Evolutionary conservation across 495 filamentous ascomycete genomes (phyloP).

Genomic region (Xylaria sp.): DNA sequence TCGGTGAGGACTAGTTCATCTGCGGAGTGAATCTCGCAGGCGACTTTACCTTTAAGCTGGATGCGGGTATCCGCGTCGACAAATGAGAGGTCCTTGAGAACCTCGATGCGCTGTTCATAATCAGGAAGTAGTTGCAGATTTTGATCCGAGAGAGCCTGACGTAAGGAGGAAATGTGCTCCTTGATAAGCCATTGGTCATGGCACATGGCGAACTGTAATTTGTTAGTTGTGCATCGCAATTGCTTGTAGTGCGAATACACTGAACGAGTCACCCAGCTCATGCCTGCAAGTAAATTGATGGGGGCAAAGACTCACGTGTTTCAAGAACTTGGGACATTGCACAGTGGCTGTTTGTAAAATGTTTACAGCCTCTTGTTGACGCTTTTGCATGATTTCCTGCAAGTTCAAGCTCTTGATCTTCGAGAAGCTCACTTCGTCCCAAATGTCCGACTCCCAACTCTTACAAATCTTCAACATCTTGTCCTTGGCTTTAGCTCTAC

Average conservation of each 20-base stretch:
- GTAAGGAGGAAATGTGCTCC: constrained; percentile 84
- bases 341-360: constrained; percentile 65
- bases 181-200: constrained; percentile 94
- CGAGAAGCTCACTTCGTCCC: constrained; percentile 86
- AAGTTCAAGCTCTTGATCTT: constrained; percentile 79
- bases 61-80: constrained; percentile 85
- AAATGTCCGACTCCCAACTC: constrained; percentile 74
- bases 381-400: constrained; percentile 73
- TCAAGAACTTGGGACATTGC: constrained; percentile 76
- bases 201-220: constrained; percentile 79
- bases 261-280: background rate
- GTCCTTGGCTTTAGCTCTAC: constrained; percentile 56
- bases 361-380: constrained; percentile 64
- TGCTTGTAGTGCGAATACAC: no score
- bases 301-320: constrained; percentile 70
- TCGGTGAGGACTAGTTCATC: constrained; percentile 98
- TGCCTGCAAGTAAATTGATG: background rate
- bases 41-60: constrained; percentile 95
- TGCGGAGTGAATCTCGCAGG: constrained; percentile 97
- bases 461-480: constrained; percentile 67
- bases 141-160: constrained; percentile 90
- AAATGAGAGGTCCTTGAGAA: constrained; percentile 88
- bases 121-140: constrained; percentile 97
- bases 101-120: constrained; percentile 92
- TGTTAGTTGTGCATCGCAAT: constrained; percentile 1